phyloP scores from a whole-genome alignment of 75 land plant species.

The Ceratopteris richardii region DNA sequence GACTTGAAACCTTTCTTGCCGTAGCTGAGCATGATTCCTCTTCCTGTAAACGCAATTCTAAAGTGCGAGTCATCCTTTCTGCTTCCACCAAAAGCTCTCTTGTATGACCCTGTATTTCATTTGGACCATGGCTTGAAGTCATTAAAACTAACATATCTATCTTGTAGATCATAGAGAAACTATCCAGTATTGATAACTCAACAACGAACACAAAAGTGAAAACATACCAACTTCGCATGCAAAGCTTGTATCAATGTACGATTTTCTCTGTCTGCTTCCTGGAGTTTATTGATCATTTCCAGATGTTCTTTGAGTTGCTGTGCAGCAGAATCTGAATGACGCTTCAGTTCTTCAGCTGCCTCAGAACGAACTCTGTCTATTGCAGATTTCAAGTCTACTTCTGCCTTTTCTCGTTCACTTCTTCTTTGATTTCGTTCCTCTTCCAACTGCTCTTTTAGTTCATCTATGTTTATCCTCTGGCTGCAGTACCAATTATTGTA shows the following conservation, averaged over 20 bases:
- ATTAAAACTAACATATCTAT: too few relatives aligned
- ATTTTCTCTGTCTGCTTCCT: slow-evolving; percentile 78
- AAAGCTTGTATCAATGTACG: slow-evolving; percentile 56
- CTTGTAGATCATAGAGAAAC: too few relatives aligned
- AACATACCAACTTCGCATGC: slow-evolving; percentile 65
- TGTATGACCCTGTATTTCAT: not conserved
- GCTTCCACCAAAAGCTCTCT: not conserved
- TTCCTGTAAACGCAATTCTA: not conserved
- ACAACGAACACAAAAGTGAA: too few relatives aligned
- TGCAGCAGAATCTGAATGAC: slow-evolving; percentile 41
- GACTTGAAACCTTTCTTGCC: not conserved
- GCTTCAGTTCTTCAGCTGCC: slow-evolving; percentile 62
- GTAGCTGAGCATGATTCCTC: not conserved
- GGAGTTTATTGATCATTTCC: slow-evolving; percentile 66
- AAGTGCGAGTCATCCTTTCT: not conserved
- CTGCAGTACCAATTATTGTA: slow-evolving; percentile 44
- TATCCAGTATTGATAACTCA: too few relatives aligned
- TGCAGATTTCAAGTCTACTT: slow-evolving; percentile 52
- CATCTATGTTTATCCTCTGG: slow-evolving; percentile 60
- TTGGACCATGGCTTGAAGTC: too few relatives aligned
- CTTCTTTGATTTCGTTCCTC: slow-evolving; percentile 75
- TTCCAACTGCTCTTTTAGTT: slow-evolving; percentile 65
- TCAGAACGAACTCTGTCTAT: slow-evolving; percentile 61
- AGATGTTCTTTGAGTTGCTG: slow-evolving; percentile 63
- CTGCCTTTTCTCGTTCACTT: slow-evolving; percentile 72